Conservation (phyloP, 192 early-diverging fungal genomes). For the Backusella sp. region DNA sequence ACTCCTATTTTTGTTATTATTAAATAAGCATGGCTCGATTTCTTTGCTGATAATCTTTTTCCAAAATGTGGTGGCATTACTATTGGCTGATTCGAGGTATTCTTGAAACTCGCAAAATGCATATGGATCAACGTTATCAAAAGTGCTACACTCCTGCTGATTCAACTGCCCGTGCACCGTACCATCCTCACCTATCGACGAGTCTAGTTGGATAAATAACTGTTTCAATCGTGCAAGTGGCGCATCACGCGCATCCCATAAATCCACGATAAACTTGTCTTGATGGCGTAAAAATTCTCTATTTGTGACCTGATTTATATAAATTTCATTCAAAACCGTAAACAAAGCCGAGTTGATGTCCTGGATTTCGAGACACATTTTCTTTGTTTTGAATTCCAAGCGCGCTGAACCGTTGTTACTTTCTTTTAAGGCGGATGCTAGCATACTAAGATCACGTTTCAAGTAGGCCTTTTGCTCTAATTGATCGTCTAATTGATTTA, state of each 20-base stretch:
- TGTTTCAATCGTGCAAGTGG: not conserved
- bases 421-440: constrained; percentile 1
- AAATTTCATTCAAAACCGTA: constrained; percentile 9
- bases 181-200: not conserved
- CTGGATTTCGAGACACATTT: not conserved
- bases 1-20: not conserved
- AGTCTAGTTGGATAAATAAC: not conserved
- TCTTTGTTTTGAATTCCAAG: not conserved
- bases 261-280: not conserved
- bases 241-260: not conserved
- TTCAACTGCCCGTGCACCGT: not conserved
- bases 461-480: not conserved
- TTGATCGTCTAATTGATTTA: constrained; percentile 6
- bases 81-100: not conserved
- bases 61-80: not conserved
- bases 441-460: not conserved
- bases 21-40: not conserved
- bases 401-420: not conserved
- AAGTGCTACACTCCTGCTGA: not conserved
- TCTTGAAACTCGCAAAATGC: constrained; percentile 1
- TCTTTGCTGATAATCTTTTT: not conserved
- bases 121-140: not conserved
- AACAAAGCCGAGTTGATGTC: not conserved
- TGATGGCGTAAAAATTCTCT: not conserved
- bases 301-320: not conserved